phyloP scores from a whole-genome alignment of 1,139 yeast species.

The Yamadazyma blattariae region DNA sequence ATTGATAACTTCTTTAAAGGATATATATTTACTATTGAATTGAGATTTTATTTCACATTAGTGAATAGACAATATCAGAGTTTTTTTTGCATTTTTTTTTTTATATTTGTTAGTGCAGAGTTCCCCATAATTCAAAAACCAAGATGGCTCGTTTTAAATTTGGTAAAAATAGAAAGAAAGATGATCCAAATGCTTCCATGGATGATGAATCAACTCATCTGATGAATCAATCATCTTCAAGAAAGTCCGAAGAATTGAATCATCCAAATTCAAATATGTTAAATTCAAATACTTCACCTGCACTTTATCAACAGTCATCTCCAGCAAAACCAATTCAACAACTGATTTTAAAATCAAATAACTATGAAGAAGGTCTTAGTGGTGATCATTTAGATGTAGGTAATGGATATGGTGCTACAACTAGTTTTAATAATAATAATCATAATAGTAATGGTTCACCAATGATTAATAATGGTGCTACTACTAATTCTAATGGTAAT shows the following conservation, averaged over 20 bases:
- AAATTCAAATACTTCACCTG: not conserved
- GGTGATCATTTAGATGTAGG: not conserved
- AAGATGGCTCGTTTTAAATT: constrained; percentile 19
- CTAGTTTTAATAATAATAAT: not conserved
- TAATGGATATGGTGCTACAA: not conserved
- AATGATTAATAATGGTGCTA: not conserved
- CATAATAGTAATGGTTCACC: not conserved
- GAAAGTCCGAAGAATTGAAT: constrained; percentile 1
- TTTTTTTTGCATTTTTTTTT: no score
- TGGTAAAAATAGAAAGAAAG: constrained; percentile 13
- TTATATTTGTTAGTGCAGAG: no score
- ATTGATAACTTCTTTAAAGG: no score
- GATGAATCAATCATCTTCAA: constrained; percentile 6
- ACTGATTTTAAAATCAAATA: not conserved
- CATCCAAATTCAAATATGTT: not conserved
- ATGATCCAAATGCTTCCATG: constrained; percentile 12
- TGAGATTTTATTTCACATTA: no score
- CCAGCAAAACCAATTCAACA: not conserved
- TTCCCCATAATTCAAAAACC: no score
- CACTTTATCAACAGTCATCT: not conserved
- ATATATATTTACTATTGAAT: no score
- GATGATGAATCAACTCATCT: constrained; percentile 13
- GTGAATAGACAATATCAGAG: no score
- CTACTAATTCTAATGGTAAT: not conserved
- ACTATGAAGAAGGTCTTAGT: not conserved